Evolutionary conservation across 192 early-diverging fungal genomes (phyloP).

Genomic region (Coemansia nantahalensis): DNA sequence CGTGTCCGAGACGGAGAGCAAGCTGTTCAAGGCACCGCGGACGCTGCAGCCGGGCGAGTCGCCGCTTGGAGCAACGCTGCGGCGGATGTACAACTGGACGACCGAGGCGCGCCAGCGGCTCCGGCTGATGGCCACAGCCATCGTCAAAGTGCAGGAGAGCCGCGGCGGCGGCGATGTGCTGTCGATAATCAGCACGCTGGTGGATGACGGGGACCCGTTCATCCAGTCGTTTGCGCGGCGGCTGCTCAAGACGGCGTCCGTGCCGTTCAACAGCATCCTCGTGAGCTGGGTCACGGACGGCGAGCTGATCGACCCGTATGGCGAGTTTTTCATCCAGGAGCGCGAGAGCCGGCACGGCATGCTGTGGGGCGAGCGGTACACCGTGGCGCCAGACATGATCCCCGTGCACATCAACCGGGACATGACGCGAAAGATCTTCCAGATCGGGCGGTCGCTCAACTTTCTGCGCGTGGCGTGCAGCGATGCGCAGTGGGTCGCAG

Average conservation of each 20-base stretch:
- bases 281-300: constrained; percentile 92
- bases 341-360: constrained; percentile 63
- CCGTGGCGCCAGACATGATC: constrained; percentile 74
- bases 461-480: constrained; percentile 68
- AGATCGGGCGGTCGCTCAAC: constrained; percentile 86
- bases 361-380: constrained; percentile 82
- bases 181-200: constrained; percentile 75
- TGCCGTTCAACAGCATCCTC: constrained; percentile 91
- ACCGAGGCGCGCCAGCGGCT: constrained; percentile 74
- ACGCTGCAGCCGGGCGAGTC: constrained; percentile 40
- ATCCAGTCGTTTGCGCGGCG: constrained; percentile 72
- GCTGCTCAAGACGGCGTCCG: constrained; percentile 70
- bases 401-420: constrained; percentile 75
- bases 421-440: constrained; percentile 83
- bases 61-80: constrained; percentile 69
- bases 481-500: constrained; percentile 58
- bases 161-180: constrained; percentile 39
- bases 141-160: constrained; percentile 33
- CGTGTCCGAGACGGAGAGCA: constrained; percentile 80
- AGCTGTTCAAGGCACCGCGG: constrained; percentile 58
- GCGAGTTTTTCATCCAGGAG: constrained; percentile 85
- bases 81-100: constrained; percentile 84
- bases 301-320: constrained; percentile 87
- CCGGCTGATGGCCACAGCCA: constrained; percentile 64
- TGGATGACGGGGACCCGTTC: constrained; percentile 90